Evolutionary conservation across 2,329 filamentous ascomycete genomes (phyloP), one percentile per base, ranked within the genome.

Genomic region (Daldinia eschscholtzii): DNA sequence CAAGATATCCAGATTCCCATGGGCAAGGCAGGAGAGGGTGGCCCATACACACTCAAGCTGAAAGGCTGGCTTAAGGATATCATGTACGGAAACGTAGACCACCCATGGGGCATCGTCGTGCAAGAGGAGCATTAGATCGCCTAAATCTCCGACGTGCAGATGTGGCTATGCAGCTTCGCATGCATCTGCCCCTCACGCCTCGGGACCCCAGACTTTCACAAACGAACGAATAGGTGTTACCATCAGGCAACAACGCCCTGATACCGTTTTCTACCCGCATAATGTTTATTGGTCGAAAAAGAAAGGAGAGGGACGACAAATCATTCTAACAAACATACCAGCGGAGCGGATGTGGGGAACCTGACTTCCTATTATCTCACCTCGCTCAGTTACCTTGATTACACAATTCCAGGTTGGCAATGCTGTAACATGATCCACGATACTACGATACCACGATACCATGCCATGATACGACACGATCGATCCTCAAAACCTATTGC

Each of bases 61-160:
- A 93, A 92, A 85, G 81, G 81, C 41, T 91, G 87, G 87, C 82
- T 94, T 71, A 83, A 85, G 71, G 88, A 91, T 72, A 92, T 94
- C 80, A 93, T 93, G 89, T 93, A 91, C 78, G 91, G 91, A 67
- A 86, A 86, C 65, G 87, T 86, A 76, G 76, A 89, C 65, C 91
- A 93, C 78, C 82, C 87, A 55, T 94, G 92, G 91, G 89, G 87
- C 39, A 86, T 92, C 62, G 85, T 92, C 39, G 84, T 94, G 39
- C 82, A 87, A 59, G 89, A 92, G 79, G 86, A 89, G 74, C 74
- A 78, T 70, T 73, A 74, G 77, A 66, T 44, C 39, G 33, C 39
- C 35, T 35, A 55, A 44, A 46, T 56, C 41, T 15, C 52, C 57
- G 59, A 46, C 35, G 41, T 41, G 13, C 46, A 55, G 12, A 26